Evolutionary conservation across 2,329 filamentous ascomycete species (phyloP).

Genomic region (Tolypocladium paradoxum): DNA sequence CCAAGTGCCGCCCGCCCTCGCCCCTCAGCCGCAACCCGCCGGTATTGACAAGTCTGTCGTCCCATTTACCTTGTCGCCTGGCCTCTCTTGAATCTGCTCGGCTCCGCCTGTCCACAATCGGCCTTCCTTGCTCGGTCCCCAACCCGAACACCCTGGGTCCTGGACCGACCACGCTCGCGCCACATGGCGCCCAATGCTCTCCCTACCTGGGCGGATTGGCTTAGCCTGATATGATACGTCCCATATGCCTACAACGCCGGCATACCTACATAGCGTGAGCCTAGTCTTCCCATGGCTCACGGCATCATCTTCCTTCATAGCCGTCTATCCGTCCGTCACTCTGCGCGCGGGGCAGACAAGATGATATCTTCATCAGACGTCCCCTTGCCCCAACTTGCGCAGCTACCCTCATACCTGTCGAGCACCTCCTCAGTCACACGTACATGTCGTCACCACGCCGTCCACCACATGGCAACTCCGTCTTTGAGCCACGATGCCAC

Average conservation of each 20-base stretch:
- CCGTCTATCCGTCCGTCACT: neutral
- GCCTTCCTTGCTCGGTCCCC: neutral
- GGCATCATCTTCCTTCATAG: neutral
- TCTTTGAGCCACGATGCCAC: neutral
- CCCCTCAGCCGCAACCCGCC: neutral
- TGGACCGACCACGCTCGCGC: neutral
- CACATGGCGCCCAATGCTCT: neutral
- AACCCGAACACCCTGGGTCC: neutral
- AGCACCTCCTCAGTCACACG: neutral
- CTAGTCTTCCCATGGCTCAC: neutral
- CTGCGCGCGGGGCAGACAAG: neutral
- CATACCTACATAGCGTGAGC: neutral
- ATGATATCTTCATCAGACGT: neutral
- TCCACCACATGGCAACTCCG: neutral
- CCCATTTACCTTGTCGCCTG: neutral
- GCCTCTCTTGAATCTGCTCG: neutral
- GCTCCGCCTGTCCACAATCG: neutral
- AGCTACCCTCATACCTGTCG: neutral
- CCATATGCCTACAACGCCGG: neutral
- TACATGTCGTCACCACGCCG: neutral
- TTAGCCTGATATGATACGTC: neutral
- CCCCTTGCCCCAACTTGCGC: neutral
- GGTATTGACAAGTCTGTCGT: neutral
- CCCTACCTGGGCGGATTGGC: neutral
- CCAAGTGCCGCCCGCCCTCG: neutral